Conservation (phyloP, 2,329 filamentous ascomycete species). For the Cladosporium halotolerans region DNA sequence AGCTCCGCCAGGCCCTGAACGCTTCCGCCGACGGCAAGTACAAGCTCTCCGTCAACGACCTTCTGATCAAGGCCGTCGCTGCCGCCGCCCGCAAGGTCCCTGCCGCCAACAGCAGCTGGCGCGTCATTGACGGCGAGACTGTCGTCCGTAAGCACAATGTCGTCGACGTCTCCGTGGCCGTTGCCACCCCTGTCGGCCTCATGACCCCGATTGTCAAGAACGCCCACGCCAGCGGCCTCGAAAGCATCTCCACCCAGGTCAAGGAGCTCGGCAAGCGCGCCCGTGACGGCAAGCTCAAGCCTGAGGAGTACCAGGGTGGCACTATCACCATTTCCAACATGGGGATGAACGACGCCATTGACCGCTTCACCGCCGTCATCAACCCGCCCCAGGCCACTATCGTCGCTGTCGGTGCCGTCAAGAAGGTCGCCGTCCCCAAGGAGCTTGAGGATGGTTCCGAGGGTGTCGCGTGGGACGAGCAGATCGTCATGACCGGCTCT, state of each 20-base stretch:
- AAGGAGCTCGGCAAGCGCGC: constrained; percentile 97
- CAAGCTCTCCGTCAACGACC: constrained; percentile 99
- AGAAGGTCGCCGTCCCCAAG: constrained; percentile 85
- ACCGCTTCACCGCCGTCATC: constrained; percentile 97
- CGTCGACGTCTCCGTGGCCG: constrained; percentile 92
- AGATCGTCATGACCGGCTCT: constrained; percentile 89
- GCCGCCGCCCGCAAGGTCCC: constrained; percentile 89
- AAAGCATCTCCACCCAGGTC: constrained; percentile 79
- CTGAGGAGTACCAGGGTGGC: constrained; percentile 97
- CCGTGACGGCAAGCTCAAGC: constrained; percentile 96
- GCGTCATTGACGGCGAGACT: constrained; percentile 64
- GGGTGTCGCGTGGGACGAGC: constrained; percentile 83
- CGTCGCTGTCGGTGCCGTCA: constrained; percentile 86
- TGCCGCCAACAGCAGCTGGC: constrained; percentile 91
- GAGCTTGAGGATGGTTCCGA: constrained; percentile 75
- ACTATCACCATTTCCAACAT: constrained; percentile 99
- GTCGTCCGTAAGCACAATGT: constrained; percentile 88
- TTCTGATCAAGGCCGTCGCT: constrained; percentile 93
- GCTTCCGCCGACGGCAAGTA: constrained; percentile 82
- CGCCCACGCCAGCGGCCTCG: constrained; percentile 78
- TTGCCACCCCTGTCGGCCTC: constrained; percentile 84
- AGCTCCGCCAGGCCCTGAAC: constrained; percentile 92
- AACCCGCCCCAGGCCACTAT: constrained; percentile 97
- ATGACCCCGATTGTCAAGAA: constrained; percentile 96
- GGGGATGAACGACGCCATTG: constrained; percentile 97